These are phyloP conservation scores for Closterium sp. DNA, from an alignment of 139 green algal genomes.

Conservation along the genomic window DNA sequence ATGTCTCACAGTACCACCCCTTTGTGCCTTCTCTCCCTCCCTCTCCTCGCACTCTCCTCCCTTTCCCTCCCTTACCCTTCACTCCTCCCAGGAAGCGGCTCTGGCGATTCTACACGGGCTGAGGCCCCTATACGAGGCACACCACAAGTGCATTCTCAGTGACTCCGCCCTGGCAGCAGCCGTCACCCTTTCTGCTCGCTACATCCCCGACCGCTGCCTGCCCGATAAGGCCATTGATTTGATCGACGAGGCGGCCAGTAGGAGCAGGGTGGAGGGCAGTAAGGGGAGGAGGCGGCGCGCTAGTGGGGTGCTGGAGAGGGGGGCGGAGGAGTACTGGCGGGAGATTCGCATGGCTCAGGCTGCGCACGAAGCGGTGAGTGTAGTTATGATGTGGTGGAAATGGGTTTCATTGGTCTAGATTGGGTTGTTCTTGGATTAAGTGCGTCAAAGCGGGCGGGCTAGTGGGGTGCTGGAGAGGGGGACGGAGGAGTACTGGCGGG, in stretches of 20 bases:
- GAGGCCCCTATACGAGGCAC: constrained; percentile 77
- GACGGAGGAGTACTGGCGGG: not conserved
- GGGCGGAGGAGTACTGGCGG: constrained; percentile 28
- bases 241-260: constrained; percentile 92
- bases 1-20: no score
- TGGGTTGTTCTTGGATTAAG: no score
- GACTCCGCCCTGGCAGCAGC: constrained; percentile 59
- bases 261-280: constrained; percentile 78
- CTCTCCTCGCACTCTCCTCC: no score
- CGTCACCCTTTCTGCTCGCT: constrained; percentile 64
- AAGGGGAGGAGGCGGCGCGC: constrained; percentile 53
- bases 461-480: not conserved
- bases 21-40: no score
- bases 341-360: constrained; percentile 40
- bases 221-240: constrained; percentile 98
- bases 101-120: constrained; percentile 77
- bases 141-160: constrained; percentile 76
- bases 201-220: constrained; percentile 83
- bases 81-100: constrained; percentile 53
- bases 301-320: constrained; percentile 65
- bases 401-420: no score
- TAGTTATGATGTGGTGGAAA: not conserved
- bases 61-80: no score
- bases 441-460: no score
- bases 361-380: constrained; percentile 9